Base-by-base conservation (phyloP, 192 early-diverging fungal genomes). In the Backusella mclennaniae region DNA sequence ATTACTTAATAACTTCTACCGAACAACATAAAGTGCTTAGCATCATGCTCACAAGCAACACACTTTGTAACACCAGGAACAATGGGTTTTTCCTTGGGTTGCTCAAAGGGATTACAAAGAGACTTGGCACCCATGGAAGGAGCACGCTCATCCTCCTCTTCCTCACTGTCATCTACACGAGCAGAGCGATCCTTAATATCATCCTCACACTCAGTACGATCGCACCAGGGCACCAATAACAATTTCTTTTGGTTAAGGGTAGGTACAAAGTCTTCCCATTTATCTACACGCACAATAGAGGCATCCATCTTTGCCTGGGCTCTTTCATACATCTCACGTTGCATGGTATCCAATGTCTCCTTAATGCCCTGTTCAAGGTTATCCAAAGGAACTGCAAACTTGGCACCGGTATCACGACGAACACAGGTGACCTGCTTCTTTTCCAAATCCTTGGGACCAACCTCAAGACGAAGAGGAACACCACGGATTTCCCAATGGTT, bases 71-170 rank as follows among this genome's bases (percentile, higher is more conserved):
- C 89, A 76, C 95, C 96, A 42, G 89, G 89, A 67, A 92, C 83
- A 59, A 99, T 89, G 3, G 93, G 89, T 69, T 89, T 93, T 66
- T 97, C 90, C 11, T 85, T 85, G 73, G 98, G 97, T 91, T 99
- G 97, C 66, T 91, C 87, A 80, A 95, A 95, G 31, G 98, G 98
- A 84, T 97, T 94, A 84, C 98, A 99, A 35, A 99, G 91, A 6
- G 97, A 96, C 86, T 99, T 99, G 75, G 98, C 98, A 71, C 98
- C 98, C 98, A 99, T 99, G 21, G 97, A 98, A 41, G 98, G 98
- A 70, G 96, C 98, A 86, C 94, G 93, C 44, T 98, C 97, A 78
- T 99, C 97, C 75, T 92, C 91, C 38, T 91, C 89, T 87, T 99
- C 94, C 38, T 88, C 90, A 53, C 78, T 73, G 42, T 75, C 81